Conservation (phyloP, 805 yeast genomes). For the Ogataea nakhonphanomensis region DNA sequence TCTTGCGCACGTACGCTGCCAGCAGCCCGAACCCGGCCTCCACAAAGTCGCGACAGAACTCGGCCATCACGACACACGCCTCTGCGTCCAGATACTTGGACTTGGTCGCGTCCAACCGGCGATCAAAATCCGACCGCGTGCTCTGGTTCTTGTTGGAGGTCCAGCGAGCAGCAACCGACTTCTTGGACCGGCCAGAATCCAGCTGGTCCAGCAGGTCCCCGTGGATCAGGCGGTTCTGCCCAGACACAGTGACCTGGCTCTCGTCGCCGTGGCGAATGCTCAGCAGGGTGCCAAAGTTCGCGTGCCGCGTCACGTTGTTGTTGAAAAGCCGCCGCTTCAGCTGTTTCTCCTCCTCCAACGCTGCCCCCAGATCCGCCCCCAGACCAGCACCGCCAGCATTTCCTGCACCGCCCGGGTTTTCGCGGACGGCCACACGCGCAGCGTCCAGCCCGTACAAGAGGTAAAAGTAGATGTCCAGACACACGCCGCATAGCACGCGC, state of each 20-base stretch:
- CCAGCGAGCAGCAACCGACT: conserved; percentile 39
- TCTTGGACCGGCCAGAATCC: conserved; percentile 60
- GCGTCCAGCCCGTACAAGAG: conserved; percentile 56
- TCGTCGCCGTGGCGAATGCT: conserved; percentile 65
- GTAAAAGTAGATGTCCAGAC: conserved; percentile 68
- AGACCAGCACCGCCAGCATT: conserved; percentile 10
- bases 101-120: conserved; percentile 23
- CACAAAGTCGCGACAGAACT: conserved; percentile 55
- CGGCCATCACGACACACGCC: conserved; percentile 32
- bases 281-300: conserved; percentile 83
- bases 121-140: conserved; percentile 30
- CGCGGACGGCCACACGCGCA: conserved; percentile 20
- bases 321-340: conserved; percentile 35
- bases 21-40: conserved; percentile 76
- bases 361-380: conserved; percentile 39
- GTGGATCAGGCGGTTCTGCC: conserved; percentile 48
- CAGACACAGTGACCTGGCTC: conserved; percentile 61
- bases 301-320: conserved; percentile 54
- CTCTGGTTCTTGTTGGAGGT: conserved; percentile 20
- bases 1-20: conserved; percentile 45
- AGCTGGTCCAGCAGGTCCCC: conserved; percentile 57
- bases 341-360: conserved; percentile 60
- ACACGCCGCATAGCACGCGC: conserved; percentile 53
- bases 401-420: neutral
- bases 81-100: conserved; percentile 32